These are phyloP conservation scores for Pseudocercospora fijiensis DNA, from an alignment of 2,329 filamentous ascomycete species.

Conservation along the genomic window DNA sequence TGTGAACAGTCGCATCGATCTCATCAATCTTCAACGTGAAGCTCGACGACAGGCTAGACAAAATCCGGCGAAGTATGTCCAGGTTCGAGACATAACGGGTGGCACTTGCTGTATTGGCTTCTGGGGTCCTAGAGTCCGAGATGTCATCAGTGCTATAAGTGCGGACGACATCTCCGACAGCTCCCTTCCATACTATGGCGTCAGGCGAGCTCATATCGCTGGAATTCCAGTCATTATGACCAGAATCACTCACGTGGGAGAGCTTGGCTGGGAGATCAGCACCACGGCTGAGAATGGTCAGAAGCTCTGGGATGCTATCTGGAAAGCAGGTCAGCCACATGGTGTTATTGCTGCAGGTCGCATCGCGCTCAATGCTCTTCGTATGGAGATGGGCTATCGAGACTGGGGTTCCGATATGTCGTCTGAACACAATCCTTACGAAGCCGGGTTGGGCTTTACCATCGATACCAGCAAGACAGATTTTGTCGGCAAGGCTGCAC, in stretches of 20 bases:
- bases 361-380: slow-evolving; percentile 57
- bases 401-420: slow-evolving; percentile 60
- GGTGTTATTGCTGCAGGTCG: slow-evolving; percentile 61
- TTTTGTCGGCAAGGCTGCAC: slow-evolving; percentile 55
- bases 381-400: slow-evolving; percentile 61
- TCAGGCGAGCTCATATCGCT: slow-evolving; percentile 51
- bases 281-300: slow-evolving; percentile 59
- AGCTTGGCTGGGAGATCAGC: slow-evolving; percentile 63
- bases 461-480: slow-evolving; percentile 50
- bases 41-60: slow-evolving; percentile 48
- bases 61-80: slow-evolving; percentile 45
- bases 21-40: slow-evolving; percentile 55
- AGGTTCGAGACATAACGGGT: slow-evolving; percentile 60
- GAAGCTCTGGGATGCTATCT: slow-evolving; percentile 60
- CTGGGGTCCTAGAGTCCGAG: slow-evolving; percentile 58
- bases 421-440: slow-evolving; percentile 60
- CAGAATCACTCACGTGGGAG: slow-evolving; percentile 61
- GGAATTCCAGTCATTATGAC: slow-evolving; percentile 59
- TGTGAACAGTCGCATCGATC: slow-evolving; percentile 57
- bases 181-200: slow-evolving; percentile 52
- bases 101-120: slow-evolving; percentile 62
- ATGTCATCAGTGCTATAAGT: slow-evolving; percentile 52
- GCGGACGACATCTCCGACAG: slow-evolving; percentile 48
- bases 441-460: slow-evolving; percentile 56
- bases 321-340: slow-evolving; percentile 53